Evolutionary conservation across 768 basidiomycete genomes (phyloP), one percentile per base, ranked within the genome.

Genomic region (Suillus fuscotomentosus): DNA sequence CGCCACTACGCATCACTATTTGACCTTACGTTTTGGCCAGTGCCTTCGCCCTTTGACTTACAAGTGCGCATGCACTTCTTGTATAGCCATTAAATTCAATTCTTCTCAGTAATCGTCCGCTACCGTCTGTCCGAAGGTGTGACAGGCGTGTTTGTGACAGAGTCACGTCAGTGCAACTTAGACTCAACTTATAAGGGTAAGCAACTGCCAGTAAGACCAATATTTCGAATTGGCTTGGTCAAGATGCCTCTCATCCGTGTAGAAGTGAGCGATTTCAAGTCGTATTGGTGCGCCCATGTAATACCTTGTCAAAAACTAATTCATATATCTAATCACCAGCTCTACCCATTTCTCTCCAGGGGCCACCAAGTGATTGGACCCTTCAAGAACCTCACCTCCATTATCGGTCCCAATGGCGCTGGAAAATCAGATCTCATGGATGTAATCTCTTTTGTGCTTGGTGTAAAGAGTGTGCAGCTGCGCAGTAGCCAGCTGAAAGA

Each of bases 371-470:
- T 86, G 34, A 94, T 96, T 56, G 95, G 95, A 1, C 95, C 95
- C 1, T 95, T 96, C 80, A 88, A 86, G 79, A 88, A 89, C 71
- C 99, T 99, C 78, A 96, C 97, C 0, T 97, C 94, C 13, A 84
- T 98, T 62, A 98, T 99, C 70, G 97, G 97, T 24, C 97, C 97
- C 42, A 99, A 99, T 89, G 97, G 97, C 64, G 95, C 97, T 1
- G 97, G 97, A 65, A 99, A 99, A 75, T 97, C 95, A 11, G 99
- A 99, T 76, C 87, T 99, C 63, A 99, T 99, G 97, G 97, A 99
- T 74, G 97, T 97, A 60, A 98, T 99, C 68, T 99, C 97, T 4
- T 99, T 99, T 74, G 97, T 99, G 10, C 88, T 99, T 7, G 97
- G 97, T 38, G 91, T 99, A 36, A 95, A 96, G 81, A 95, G 93